Evolutionary conservation across 805 yeast genomes (phyloP), one percentile per base, ranked within the genome.

Genomic region (Millerago galiae): DNA sequence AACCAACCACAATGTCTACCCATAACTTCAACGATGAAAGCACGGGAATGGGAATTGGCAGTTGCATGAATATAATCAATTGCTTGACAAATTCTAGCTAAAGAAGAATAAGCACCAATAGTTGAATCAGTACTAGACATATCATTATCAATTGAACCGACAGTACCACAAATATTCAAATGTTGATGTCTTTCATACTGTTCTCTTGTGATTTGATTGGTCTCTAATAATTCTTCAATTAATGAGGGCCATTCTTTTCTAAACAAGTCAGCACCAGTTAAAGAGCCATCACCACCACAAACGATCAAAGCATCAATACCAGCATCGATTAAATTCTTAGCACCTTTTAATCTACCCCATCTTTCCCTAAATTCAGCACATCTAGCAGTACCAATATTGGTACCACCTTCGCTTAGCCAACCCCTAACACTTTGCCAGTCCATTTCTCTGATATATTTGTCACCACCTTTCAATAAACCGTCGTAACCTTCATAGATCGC

Each of bases 401-500:
- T 83, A 60, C 91, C 91, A 47, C 91, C 91, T 44, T 69, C 73
- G 8, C 79, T 66, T 34, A 81, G 63, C 77, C 79, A 83, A 18
- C 84, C 83, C 48, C 87, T 66, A 27, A 83, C 91, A 47, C 79
- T 86, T 48, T 70, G 74, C 91, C 91, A 83, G 37, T 67, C 63
- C 80, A 81, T 77, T 60, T 79, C 71, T 49, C 68, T 72, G 51
- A 83, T 75, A 48, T 73, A 71, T 12, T 43, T 35, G 26, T 77
- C 72, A 26, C 95, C 96, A 41, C 98, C 98, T 47, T 73, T 69
- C 16, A 93, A 87, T 44, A 91, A 72, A 48, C 99, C 99, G 52
- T 86, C 87, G 68, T 91, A 91, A 48, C 99, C 99, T 66, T 91
- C 98, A 61, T 77, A 81, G 40, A 93, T 79, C 15, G 95, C 97